These are phyloP conservation scores for Talaromyces albobiverticillius DNA, from an alignment of 2,329 filamentous ascomycete genomes.

Conservation along the genomic window DNA sequence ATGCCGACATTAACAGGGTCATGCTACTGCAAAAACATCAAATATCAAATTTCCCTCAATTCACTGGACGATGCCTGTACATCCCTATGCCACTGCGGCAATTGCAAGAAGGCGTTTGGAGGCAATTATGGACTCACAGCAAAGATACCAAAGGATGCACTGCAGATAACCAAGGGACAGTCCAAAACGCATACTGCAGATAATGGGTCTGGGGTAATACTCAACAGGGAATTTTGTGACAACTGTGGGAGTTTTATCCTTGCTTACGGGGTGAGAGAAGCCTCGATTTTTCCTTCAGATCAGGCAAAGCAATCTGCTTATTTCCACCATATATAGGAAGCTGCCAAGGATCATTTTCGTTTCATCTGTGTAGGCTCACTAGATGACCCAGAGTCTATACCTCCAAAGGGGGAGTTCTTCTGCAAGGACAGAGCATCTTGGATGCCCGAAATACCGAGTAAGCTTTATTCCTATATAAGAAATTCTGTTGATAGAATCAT, in stretches of 20 bases:
- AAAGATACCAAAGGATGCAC: slow-evolving; percentile 47
- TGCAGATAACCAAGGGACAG: slow-evolving; percentile 39
- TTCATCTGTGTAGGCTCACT: slow-evolving; percentile 51
- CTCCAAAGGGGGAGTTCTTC: slow-evolving; percentile 57
- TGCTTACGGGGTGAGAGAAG: slow-evolving; percentile 53
- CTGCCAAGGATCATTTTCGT: slow-evolving; percentile 32
- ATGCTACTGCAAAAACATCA: slow-evolving; percentile 50
- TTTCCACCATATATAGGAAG: slow-evolving; percentile 20
- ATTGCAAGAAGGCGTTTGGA: slow-evolving; percentile 56
- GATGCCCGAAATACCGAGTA: slow-evolving; percentile 51
- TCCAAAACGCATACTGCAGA: slow-evolving; percentile 48
- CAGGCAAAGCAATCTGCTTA: background rate
- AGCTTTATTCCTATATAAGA: slow-evolving; percentile 21
- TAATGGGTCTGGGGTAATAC: slow-evolving; percentile 47
- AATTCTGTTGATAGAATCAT: background rate
- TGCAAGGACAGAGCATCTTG: slow-evolving; percentile 47
- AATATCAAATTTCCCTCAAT: slow-evolving; percentile 45
- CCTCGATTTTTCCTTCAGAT: too few species aligned
- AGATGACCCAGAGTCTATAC: slow-evolving; percentile 48
- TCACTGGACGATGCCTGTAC: slow-evolving; percentile 50
- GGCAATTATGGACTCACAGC: slow-evolving; percentile 52
- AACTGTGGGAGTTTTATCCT: slow-evolving; percentile 52
- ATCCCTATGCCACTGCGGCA: slow-evolving; percentile 52
- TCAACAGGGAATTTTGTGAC: slow-evolving; percentile 54
- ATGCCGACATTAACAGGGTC: slow-evolving; percentile 37